These are phyloP conservation scores for Fusarium nelsonii DNA, from an alignment of 2,329 filamentous ascomycete genomes.

Conservation along the genomic window DNA sequence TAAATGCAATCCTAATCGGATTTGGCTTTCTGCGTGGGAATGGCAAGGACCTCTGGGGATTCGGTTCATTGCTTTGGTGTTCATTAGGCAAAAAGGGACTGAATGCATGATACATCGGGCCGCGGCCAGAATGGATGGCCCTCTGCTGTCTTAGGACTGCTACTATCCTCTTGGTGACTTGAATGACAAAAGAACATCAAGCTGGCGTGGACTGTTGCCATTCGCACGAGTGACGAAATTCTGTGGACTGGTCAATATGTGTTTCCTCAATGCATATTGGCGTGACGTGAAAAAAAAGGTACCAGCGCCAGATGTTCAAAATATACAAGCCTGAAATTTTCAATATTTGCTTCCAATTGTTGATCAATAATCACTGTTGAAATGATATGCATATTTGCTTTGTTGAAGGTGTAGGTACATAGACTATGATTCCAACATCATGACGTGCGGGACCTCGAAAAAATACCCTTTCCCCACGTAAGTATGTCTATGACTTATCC, in stretches of 20 bases:
- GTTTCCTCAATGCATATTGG: not conserved
- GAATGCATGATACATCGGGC: slow-evolving; percentile 62
- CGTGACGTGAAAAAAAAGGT: slow-evolving; percentile 33
- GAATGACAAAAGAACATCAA: slow-evolving; percentile 60
- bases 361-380: not conserved
- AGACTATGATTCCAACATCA: slow-evolving; percentile 25
- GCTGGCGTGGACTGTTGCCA: slow-evolving; percentile 47
- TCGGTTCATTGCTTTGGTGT: slow-evolving; percentile 67
- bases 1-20: slow-evolving; percentile 62
- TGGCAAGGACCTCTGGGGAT: slow-evolving; percentile 53
- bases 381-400: not conserved
- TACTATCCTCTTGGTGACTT: slow-evolving; percentile 60
- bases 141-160: slow-evolving; percentile 60
- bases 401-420: not conserved
- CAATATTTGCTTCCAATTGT: not conserved
- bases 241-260: slow-evolving; percentile 6
- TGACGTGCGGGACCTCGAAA: slow-evolving; percentile 48
- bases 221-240: slow-evolving; percentile 41
- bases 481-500: slow-evolving; percentile 10
- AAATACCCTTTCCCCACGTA: slow-evolving; percentile 45
- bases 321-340: slow-evolving; percentile 22
- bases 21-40: slow-evolving; percentile 52
- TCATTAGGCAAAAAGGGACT: slow-evolving; percentile 64
- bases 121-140: slow-evolving; percentile 56
- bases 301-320: slow-evolving; percentile 25